Base-by-base conservation (phyloP, 768 basidiomycete species). In the Boletus barrowsii region DNA sequence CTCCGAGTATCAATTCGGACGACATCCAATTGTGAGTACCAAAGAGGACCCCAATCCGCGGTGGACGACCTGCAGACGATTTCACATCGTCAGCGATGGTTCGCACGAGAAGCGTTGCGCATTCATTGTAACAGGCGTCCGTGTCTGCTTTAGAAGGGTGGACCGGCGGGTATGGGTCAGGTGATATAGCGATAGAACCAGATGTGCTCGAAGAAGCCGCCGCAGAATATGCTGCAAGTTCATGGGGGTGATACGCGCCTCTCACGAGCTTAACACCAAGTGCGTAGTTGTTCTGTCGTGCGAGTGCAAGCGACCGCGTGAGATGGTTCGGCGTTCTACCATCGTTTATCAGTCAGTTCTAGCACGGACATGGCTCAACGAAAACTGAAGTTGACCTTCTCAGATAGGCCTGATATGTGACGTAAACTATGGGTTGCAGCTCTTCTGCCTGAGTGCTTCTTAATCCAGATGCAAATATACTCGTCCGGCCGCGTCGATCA, bases 201-300 rank as follows among this genome's bases (percentile, higher is more conserved):
- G 54, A 42, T 33, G 41, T 22, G 17, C 29, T 18, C n/a, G 72
- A 63, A 1, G 73, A 72, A 29, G 48, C 20, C 10, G 51, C 33
- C 11, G 59, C 44, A 10, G 55, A 36, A 35, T 67, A 78, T 2
- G 83, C 83, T 5, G 77, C 72, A 26, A 80, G 57, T 64, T 97
- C 94, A 53, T 88, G 81, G 0, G 83, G 77, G 63, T 94, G 91
- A 69, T 98, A 98, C 3, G 94, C 94, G 0, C 94, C 94, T 22
- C 94, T 83, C 30, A 97, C 94, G 45, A 98, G 86, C 70, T 97
- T 98, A 51, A 93, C 84, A 10, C 94, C 94, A 0, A 96, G 78
- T 0, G 88, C 77, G 65, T 90, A 96, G 36, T 81, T 76, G 57
- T 85, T 75, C 47, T 67, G 68, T 56, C 80, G 75, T 4, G 94